Evolutionary conservation across 108 stramenopile genomes (phyloP).

Genomic region (Pseudonitzschia multiseries): DNA sequence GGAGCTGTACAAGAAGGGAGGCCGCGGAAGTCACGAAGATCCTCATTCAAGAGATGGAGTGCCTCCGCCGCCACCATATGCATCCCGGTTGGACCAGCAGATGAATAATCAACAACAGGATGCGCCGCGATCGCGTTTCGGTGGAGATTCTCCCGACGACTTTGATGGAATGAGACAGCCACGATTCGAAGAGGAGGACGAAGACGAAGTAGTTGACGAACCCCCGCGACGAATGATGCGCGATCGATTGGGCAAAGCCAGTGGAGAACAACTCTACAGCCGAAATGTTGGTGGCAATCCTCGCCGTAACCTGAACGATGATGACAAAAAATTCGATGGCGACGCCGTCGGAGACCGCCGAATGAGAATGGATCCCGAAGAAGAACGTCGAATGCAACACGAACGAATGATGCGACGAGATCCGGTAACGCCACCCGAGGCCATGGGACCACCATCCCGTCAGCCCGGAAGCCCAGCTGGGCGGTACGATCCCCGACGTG

Average conservation of each 20-base stretch:
- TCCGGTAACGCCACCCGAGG: constrained; percentile 11
- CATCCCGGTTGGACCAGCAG: background rate
- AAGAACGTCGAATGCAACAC: constrained; percentile 16
- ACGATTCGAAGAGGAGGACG: constrained; percentile 2
- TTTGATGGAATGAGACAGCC: constrained; percentile 2
- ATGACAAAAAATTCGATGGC: background rate
- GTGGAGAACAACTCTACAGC: constrained; percentile 12
- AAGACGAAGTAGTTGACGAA: constrained; percentile 5
- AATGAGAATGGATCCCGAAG: constrained; percentile 12
- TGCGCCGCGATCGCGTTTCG: background rate
- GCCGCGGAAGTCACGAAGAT: background rate
- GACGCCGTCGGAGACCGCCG: background rate
- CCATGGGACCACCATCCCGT: constrained; percentile 12
- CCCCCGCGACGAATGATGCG: constrained; percentile 15
- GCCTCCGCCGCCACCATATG: constrained; percentile 3
- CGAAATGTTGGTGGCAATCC: background rate
- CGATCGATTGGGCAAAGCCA: constrained; percentile 15
- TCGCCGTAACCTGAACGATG: background rate
- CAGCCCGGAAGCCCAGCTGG: background rate
- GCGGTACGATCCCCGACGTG: constrained; percentile 1
- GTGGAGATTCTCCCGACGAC: background rate
- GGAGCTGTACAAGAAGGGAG: background rate
- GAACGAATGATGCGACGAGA: constrained; percentile 11
- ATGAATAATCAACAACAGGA: background rate
- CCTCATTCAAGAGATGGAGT: background rate